These are phyloP conservation scores for Rhodotorula sp. DNA, from an alignment of 1,284 basidiomycete genomes.

Conservation along the genomic window DNA sequence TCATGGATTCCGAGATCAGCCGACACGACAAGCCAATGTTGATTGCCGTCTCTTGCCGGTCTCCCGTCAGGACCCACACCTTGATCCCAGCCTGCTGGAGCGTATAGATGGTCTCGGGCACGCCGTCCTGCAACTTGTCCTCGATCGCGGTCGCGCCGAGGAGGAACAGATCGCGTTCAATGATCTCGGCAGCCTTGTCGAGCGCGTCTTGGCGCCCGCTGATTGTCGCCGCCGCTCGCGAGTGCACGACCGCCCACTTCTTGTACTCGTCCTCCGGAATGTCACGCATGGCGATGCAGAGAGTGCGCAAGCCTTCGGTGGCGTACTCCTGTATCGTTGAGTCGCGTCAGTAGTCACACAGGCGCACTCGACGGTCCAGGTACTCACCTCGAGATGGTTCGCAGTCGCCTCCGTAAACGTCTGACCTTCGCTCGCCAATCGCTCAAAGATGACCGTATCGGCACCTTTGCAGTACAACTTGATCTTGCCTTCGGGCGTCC, in stretches of 20 bases:
- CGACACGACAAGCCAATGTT: slow-evolving; percentile 98
- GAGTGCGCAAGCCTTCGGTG: slow-evolving; percentile 90
- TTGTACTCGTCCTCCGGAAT: slow-evolving; percentile 85
- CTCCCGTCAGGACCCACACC: slow-evolving; percentile 97
- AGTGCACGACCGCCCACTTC: slow-evolving; percentile 83
- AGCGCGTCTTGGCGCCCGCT: slow-evolving; percentile 89
- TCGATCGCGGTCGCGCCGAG: slow-evolving; percentile 98
- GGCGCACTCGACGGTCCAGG: neutral
- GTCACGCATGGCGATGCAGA: slow-evolving; percentile 93
- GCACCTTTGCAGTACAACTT: slow-evolving; percentile 97
- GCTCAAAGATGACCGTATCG: slow-evolving; percentile 92
- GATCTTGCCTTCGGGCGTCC: slow-evolving; percentile 83
- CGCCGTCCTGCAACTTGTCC: slow-evolving; percentile 97
- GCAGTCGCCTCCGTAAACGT: slow-evolving; percentile 82
- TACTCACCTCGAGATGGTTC: slow-evolving; percentile 76
- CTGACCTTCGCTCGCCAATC: slow-evolving; percentile 71
- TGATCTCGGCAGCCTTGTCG: slow-evolving; percentile 90
- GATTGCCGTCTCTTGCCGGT: slow-evolving; percentile 98
- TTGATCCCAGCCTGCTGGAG: slow-evolving; percentile 98
- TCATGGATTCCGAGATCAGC: slow-evolving; percentile 97
- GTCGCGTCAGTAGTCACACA: neutral
- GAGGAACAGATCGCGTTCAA: slow-evolving; percentile 88
- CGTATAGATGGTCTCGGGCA: slow-evolving; percentile 96
- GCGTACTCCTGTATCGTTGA: slow-evolving; percentile 71
- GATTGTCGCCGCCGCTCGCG: slow-evolving; percentile 87